These are phyloP conservation scores for Cutaneotrichosporon sp. DNA, from an alignment of 1,284 basidiomycete genomes.

Conservation along the genomic window DNA sequence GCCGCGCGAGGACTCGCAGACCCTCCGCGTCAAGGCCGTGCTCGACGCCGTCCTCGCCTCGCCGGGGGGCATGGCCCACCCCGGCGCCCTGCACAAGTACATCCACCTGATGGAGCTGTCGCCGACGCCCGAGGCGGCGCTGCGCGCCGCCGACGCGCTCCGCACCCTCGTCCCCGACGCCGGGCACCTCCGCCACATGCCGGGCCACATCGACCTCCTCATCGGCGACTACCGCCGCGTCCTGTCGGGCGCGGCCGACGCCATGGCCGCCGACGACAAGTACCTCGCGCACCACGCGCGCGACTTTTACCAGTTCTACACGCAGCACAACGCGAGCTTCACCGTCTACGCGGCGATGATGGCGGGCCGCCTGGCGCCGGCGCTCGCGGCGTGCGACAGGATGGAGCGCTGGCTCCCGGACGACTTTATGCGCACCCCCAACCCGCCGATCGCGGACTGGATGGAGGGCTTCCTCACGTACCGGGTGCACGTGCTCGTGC, in stretches of 20 bases:
- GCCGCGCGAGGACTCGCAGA: constrained; percentile 27
- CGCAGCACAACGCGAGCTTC: constrained; percentile 44
- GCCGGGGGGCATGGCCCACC: constrained; percentile 28
- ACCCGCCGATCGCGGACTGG: constrained; percentile 40
- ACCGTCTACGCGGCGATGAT: constrained; percentile 49
- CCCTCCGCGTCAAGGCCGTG: constrained; percentile 32
- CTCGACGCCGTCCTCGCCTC: constrained; percentile 32
- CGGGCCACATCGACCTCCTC: constrained; percentile 46
- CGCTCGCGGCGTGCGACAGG: constrained; percentile 31
- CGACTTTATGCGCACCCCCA: constrained; percentile 27
- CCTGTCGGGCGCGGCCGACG: constrained; percentile 35
- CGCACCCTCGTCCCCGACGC: constrained; percentile 41
- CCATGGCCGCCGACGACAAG: constrained; percentile 39
- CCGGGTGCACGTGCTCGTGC: constrained; percentile 40
- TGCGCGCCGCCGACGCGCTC: constrained; percentile 37
- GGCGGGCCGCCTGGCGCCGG: constrained; percentile 38
- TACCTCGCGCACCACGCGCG: constrained; percentile 26
- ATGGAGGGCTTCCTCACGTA: constrained; percentile 39
- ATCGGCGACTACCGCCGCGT: constrained; percentile 47
- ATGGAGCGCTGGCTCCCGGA: constrained; percentile 39
- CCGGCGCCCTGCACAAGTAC: constrained; percentile 46
- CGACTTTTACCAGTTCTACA: constrained; percentile 45
- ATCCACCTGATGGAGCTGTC: constrained; percentile 50
- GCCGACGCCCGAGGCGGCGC: constrained; percentile 37
- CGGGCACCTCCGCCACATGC: constrained; percentile 49